Conservation (phyloP, 805 yeast species). For the Pachysolen tannophilus region DNA sequence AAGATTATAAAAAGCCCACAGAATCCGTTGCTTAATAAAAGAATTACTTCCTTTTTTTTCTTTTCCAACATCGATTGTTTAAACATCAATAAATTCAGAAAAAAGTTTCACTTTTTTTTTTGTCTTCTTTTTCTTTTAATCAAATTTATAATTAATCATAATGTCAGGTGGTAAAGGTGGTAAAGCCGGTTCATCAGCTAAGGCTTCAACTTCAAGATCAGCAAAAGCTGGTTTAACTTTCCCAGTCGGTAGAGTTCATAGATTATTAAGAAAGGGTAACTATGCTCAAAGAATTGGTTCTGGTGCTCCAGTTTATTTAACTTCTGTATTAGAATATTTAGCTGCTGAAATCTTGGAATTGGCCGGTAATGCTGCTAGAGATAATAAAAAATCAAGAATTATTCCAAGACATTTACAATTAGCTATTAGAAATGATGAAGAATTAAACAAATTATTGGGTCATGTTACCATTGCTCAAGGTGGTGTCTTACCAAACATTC, state of each 20-base stretch:
- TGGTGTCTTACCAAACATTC: conserved; percentile 98
- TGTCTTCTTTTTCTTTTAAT: no score
- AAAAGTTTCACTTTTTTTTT: conserved; percentile 11
- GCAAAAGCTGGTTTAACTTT: conserved; percentile 97
- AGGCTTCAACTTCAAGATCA: conserved; percentile 96
- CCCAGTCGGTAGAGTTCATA: conserved; percentile 99
- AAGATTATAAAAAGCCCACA: conserved; percentile 1
- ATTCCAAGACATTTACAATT: conserved; percentile 98
- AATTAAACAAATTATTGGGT: conserved; percentile 85
- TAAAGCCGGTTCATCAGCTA: conserved; percentile 91
- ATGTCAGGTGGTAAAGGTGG: conserved; percentile 79
- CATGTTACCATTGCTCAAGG: conserved; percentile 98
- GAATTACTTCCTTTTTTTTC: not conserved
- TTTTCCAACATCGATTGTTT: conserved; percentile 10
- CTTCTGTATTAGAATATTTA: conserved; percentile 94
- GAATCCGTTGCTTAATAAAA: not conserved
- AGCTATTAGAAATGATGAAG: conserved; percentile 99
- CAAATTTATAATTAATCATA: no score
- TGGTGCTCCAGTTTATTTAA: conserved; percentile 97
- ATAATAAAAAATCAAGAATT: conserved; percentile 96
- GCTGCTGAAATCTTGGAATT: conserved; percentile 97
- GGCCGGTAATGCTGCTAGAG: conserved; percentile 99
- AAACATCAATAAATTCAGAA: conserved; percentile 8
- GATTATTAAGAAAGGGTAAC: conserved; percentile 94
- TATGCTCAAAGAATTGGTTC: conserved; percentile 98